A percentile compares a stretch with the other conserved stretches of the same genome.
Conservation (phyloP, 108 stramenopile species). For the Craspedostauros australis region DNA sequence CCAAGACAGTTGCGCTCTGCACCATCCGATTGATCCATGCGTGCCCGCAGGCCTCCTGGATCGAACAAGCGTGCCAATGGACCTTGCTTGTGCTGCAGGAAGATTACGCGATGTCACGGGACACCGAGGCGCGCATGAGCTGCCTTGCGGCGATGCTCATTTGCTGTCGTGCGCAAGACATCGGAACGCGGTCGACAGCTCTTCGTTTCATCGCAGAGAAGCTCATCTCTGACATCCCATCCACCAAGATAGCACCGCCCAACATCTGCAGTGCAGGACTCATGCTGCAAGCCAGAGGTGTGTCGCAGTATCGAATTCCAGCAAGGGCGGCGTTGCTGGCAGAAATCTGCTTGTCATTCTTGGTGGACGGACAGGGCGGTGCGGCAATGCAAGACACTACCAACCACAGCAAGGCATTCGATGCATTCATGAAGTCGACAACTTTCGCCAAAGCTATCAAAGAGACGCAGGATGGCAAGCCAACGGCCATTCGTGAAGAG, state of each 20-base stretch:
- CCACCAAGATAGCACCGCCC: constrained; percentile 28
- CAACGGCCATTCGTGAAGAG: constrained; percentile 22
- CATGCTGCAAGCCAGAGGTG: constrained; percentile 7
- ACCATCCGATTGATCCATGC: constrained; percentile 54
- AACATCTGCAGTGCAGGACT: constrained; percentile 36
- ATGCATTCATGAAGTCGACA: constrained; percentile 15
- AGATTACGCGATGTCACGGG: constrained; percentile 22
- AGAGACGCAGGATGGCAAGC: constrained; percentile 9
- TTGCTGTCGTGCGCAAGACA: constrained; percentile 49
- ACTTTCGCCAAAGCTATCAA: constrained; percentile 4
- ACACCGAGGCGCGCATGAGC: constrained; percentile 26
- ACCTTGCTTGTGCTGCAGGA: constrained; percentile 36
- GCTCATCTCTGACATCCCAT: constrained; percentile 27
- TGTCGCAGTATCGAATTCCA: constrained; percentile 36
- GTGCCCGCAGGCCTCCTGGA: constrained; percentile 55
- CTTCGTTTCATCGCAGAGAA: constrained; percentile 35
- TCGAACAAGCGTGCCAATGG: constrained; percentile 29
- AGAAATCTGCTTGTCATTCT: constrained; percentile 57
- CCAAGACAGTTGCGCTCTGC: constrained; percentile 29
- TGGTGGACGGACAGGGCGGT: constrained; percentile 55
- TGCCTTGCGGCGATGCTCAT: constrained; percentile 43
- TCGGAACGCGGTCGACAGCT: constrained; percentile 35
- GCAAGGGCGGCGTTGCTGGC: constrained; percentile 42
- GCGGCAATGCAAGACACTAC: constrained; percentile 2
- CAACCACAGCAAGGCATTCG: constrained; percentile 8